Conservation (phyloP, 139 green algal species). For the Chlorella sorokiniana region DNA sequence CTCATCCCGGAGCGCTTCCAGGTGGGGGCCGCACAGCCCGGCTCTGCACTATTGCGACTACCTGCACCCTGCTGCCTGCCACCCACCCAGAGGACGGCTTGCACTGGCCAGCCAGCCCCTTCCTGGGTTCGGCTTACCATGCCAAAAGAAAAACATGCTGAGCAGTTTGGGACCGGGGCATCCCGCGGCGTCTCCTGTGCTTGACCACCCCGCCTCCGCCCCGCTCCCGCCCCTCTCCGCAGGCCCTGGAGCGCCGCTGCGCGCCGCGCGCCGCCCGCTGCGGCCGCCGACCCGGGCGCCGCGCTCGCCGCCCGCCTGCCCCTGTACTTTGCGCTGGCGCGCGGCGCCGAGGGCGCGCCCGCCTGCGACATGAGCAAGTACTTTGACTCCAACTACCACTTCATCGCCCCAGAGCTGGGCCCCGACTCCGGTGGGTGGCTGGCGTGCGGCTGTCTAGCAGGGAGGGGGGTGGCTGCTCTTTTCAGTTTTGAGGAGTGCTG, state of each 20-base stretch:
- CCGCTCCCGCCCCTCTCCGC: constrained; percentile 2
- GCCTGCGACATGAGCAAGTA: constrained; percentile 93
- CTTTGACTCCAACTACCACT: constrained; percentile 96
- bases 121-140: too few species aligned
- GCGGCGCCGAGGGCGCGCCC: constrained; percentile 55
- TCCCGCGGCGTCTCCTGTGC: too few species aligned
- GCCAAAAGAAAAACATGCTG: too few species aligned
- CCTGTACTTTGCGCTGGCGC: constrained; percentile 88
- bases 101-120: too few species aligned
- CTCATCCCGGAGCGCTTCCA: constrained; percentile 75
- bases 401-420: constrained; percentile 79
- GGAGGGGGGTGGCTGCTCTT: not conserved
- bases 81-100: too few species aligned
- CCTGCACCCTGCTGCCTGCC: not conserved
- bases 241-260: constrained; percentile 34
- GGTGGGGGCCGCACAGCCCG: constrained; percentile 28
- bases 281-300: not conserved
- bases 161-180: too few species aligned
- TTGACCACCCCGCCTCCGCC: too few species aligned
- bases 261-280: too few species aligned
- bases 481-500: not conserved
- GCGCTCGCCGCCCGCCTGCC: constrained; percentile 52
- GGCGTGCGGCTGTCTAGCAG: too few species aligned
- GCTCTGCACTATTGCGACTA: not conserved
- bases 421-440: constrained; percentile 8